Conservation (phyloP, 2,329 filamentous ascomycete genomes). For the Alternaria triticimaculans region DNA sequence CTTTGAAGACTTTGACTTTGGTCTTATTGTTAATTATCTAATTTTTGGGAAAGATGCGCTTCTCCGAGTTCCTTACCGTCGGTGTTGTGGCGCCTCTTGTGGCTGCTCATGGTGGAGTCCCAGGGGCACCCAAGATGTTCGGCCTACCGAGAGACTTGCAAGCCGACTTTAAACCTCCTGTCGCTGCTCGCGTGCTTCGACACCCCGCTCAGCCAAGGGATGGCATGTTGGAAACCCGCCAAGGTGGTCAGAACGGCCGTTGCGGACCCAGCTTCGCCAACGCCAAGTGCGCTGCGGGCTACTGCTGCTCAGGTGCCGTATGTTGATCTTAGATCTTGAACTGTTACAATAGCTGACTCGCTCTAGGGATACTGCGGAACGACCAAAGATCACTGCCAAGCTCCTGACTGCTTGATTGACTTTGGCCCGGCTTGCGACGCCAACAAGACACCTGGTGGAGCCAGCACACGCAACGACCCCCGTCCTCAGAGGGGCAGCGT, state of each 20-base stretch:
- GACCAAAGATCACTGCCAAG: slow-evolving; percentile 62
- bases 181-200: slow-evolving; percentile 30
- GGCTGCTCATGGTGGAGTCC: slow-evolving; percentile 41
- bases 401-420: slow-evolving; percentile 67
- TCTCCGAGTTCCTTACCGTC: slow-evolving; percentile 37
- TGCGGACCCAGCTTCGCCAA: slow-evolving; percentile 40
- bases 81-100: slow-evolving; percentile 41
- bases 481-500: slow-evolving; percentile 62
- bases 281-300: slow-evolving; percentile 41
- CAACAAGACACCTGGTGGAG: slow-evolving; percentile 61
- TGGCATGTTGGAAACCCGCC: slow-evolving; percentile 38
- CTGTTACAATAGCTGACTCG: slow-evolving; percentile 3
- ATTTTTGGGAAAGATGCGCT: slow-evolving; percentile 31
- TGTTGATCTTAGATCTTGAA: not conserved
- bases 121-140: slow-evolving; percentile 43
- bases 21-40: not conserved
- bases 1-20: not conserved
- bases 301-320: slow-evolving; percentile 46
- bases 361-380: slow-evolving; percentile 59
- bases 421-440: slow-evolving; percentile 67
- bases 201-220: slow-evolving; percentile 19
- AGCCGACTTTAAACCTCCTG: slow-evolving; percentile 26
- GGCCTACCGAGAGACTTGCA: slow-evolving; percentile 42
- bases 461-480: slow-evolving; percentile 59
- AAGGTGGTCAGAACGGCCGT: slow-evolving; percentile 43